Conservation (phyloP, 768 basidiomycete species). For the Phylloporus sp. region DNA sequence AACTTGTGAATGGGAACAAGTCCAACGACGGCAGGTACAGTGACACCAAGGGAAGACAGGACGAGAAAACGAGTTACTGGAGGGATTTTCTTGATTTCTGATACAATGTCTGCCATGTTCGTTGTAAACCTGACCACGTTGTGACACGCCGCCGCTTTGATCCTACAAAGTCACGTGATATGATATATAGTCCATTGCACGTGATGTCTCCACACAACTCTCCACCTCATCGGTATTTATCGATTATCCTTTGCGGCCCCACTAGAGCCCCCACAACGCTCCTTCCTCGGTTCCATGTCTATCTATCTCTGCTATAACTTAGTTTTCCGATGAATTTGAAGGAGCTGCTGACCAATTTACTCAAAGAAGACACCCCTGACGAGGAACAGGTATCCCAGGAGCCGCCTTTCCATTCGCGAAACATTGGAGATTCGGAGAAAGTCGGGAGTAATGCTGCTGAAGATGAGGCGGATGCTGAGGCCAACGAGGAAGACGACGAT, state of each 20-base stretch:
- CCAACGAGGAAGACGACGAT: not conserved
- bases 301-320: not conserved
- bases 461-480: not conserved
- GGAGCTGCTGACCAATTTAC: constrained; percentile 1
- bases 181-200: not conserved
- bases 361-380: constrained; percentile 14
- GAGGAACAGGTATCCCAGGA: constrained; percentile 6
- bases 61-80: constrained; percentile 74
- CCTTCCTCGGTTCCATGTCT: constrained; percentile 9
- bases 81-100: constrained; percentile 77
- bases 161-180: not conserved
- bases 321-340: constrained; percentile 14
- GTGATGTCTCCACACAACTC: not conserved
- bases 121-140: not conserved
- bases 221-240: too few relatives aligned
- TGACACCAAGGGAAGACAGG: constrained; percentile 56
- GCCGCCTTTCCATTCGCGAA: not conserved
- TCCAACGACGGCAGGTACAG: constrained; percentile 53
- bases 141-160: not conserved
- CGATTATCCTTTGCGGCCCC: too few relatives aligned
- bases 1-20: constrained; percentile 51
- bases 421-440: not conserved
- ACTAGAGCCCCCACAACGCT: not conserved
- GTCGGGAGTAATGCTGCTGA: not conserved
- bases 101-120: constrained; percentile 45